Conservation (phyloP, 176 grass and related monocot species). For the Cenchrus purpureus region DNA sequence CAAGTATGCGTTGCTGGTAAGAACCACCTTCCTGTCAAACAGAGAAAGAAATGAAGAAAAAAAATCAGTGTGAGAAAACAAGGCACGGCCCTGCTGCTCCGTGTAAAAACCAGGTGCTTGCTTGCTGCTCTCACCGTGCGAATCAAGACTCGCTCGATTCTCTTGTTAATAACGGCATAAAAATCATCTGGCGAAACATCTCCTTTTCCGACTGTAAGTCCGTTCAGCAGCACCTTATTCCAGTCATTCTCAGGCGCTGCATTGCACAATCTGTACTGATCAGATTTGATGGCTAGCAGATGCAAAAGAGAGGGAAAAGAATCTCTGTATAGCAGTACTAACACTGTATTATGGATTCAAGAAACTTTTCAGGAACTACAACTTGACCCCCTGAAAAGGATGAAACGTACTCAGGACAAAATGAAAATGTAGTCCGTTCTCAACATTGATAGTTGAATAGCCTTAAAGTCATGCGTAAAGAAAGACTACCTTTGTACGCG, state of each 20-base stretch:
- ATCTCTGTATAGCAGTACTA: background rate
- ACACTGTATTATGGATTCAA: constrained; percentile 88
- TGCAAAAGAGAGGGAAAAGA: background rate
- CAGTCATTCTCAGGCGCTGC: constrained; percentile 75
- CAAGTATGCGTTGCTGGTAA: constrained; percentile 79
- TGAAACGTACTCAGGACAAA: background rate
- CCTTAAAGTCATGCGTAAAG: background rate
- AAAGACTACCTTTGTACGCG: constrained; percentile 72
- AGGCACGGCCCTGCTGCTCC: background rate
- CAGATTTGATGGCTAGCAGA: background rate
- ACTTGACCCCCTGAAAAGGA: constrained; percentile 66
- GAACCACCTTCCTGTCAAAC: constrained; percentile 86
- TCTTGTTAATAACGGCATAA: constrained; percentile 77
- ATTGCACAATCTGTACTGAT: constrained; percentile 31
- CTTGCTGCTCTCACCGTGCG: constrained; percentile 67
- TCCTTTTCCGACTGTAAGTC: constrained; percentile 81
- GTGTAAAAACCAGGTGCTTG: constrained; percentile 26
- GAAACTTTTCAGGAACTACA: constrained; percentile 73
- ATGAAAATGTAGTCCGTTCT: background rate
- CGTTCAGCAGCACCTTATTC: constrained; percentile 82
- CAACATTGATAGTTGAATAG: constrained; percentile 16
- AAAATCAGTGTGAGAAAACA: background rate
- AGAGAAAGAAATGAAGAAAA: background rate
- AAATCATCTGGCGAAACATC: constrained; percentile 75
- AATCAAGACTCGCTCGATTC: constrained; percentile 89